Evolutionary conservation across 768 basidiomycete species (phyloP), one percentile per base, ranked within the genome.

Genomic region (Tylopilus cervinicoccineus): DNA sequence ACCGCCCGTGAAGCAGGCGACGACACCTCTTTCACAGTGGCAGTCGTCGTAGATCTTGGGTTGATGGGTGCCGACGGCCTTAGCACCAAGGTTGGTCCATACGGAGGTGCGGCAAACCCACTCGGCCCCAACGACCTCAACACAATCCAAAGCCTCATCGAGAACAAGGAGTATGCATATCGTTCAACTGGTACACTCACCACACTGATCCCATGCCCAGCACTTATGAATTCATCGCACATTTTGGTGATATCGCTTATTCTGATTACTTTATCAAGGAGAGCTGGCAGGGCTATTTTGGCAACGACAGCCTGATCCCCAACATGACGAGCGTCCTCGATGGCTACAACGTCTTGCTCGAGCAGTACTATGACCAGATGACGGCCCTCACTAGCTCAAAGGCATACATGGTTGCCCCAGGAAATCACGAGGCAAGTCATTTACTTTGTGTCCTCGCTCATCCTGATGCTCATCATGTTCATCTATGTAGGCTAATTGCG

Each of bases 201-300:
- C 3, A 45, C 12, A n/a, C 28, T 57, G 31, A 62, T 26, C 9
- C 14, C 12, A 14, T 17, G 6, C 11, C 2, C n/a, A 63, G 60
- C 14, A 62, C 62, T 10, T 64, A 43, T 17, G 54, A 65, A 4
- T 64, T 62, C 34, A 46, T 65, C 6, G 63, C 58, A 41, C 63
- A 64, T 23, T 54, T 40, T 10, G 62, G 62, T 5, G 62, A 56
- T 39, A 52, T 65, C 9, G 60, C 63, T 9, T 64, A 62, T 23
- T 33, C 63, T 6, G 62, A 65, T 44, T 65, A 64, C 48, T 62
- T 64, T 17, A 60, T 64, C 37, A 55, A 52, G 13, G 63, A 64
- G 33, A 64, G 62, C n/a, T 64, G 62, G 62, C 11, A 64, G 38
- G 63, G 62, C 23, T 64, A 64, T 47, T 64, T 64, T 36, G 62